Base-by-base conservation (phyloP, 2,329 filamentous ascomycete species). In the Aspergillus hortae region DNA sequence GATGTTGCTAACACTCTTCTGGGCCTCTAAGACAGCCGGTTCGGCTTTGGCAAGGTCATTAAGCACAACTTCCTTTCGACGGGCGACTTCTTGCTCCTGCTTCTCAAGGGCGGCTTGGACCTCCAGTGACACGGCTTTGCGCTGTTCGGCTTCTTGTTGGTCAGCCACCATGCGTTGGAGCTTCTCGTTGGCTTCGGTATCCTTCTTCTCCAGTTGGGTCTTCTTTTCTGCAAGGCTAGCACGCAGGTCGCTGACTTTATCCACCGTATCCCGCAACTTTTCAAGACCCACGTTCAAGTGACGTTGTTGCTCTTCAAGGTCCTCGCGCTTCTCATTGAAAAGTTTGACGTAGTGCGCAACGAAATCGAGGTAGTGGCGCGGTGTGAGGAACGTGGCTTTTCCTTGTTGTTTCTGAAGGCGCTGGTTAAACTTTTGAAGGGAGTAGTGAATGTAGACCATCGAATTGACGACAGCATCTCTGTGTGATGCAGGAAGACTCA, bases 371-470 rank as follows among this genome's bases (percentile, higher is more conserved):
- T 96, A 99, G 72, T 99, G 94, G 43, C 94, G 87, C 43, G 94
- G 94, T 10, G 95, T 99, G 51, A 99, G 84, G 77, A 89, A 97
- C 0, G 94, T 97, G 27, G 88, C 82, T 73, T 89, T 91, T 71
- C 90, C 91, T 74, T 97, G 94, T 69, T 97, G 94, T 69, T 90
- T 94, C 57, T 88, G 83, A 21, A 99, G 78, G 64, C 90, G 92
- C 60, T 82, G 78, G 67, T 99, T 99, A 80, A 96, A 95, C 46
- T 83, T 82, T 56, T 92, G 90, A 45, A 99, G 77, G 2, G 94
- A 99, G 74, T 97, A 91, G 68, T 99, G 94, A 17, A 99, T 92
- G 66, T 96, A 95, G 2, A 99, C 95, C 94, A 99, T 99, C 0
- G 92, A 89, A 69, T 99, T 99, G 71, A 99, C 84, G 44, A 99